A percentile compares a stretch with the other conserved stretches of the same genome.
phyloP scores from a whole-genome alignment of 2,329 filamentous ascomycete species.

The Calonectria multiphialidica region DNA sequence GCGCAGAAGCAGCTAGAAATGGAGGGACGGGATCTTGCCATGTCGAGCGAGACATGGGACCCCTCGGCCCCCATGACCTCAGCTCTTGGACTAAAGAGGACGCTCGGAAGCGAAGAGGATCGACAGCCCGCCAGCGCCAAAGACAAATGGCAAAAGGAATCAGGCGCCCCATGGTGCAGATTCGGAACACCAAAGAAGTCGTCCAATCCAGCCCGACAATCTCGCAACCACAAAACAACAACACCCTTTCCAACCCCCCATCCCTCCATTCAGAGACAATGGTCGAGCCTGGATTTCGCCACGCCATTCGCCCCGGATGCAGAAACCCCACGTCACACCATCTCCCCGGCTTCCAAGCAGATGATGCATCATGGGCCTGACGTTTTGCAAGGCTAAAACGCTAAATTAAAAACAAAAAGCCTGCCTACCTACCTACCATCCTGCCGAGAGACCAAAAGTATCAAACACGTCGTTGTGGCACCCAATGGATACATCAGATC shows the following conservation, averaged over 20 bases:
- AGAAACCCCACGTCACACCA: background rate
- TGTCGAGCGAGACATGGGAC: slow-evolving; percentile 1
- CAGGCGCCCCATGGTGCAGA: background rate
- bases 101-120: slow-evolving; percentile 10
- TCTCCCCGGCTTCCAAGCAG: too few species aligned
- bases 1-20: background rate
- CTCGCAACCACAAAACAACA: background rate
- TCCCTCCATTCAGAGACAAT: background rate
- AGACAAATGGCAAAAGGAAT: background rate
- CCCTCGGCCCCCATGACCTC: background rate
- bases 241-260: too few species aligned
- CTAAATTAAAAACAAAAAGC: background rate
- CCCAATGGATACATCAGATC: background rate
- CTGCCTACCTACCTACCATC: background rate
- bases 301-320: background rate
- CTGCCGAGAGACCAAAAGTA: background rate
- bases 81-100: background rate
- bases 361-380: background rate
- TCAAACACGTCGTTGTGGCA: background rate
- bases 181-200: background rate
- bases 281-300: background rate
- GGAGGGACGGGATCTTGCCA: slow-evolving; percentile 12
- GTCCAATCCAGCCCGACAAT: background rate
- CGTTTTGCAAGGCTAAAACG: background rate
- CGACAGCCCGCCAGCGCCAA: background rate